Evolutionary conservation across 495 filamentous ascomycete genomes (phyloP).

Genomic region (Friedmanniomyces endolithicus): DNA sequence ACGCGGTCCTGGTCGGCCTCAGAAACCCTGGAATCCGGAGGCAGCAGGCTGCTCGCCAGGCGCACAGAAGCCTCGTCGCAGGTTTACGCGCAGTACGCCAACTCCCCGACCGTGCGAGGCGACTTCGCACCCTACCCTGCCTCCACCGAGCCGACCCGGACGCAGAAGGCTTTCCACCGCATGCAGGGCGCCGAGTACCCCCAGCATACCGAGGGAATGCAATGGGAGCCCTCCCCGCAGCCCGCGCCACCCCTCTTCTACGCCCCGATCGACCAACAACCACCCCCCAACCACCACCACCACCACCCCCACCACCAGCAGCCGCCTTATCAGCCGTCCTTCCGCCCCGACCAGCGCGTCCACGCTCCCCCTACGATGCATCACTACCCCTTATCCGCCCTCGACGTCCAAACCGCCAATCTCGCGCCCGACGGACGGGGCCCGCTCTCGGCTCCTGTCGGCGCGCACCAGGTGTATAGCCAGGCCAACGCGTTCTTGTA

Average conservation of each 20-base stretch:
- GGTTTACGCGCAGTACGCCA: neutral
- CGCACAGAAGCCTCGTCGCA: neutral
- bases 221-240: neutral
- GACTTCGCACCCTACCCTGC: neutral
- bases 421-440: neutral
- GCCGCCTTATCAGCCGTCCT: neutral
- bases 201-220: neutral
- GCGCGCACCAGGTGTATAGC: slow-evolving; percentile 9
- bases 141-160: neutral
- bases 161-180: neutral
- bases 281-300: neutral
- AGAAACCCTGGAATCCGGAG: neutral
- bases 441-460: slow-evolving; percentile 3
- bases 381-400: neutral
- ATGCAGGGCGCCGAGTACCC: neutral
- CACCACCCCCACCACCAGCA: too few relatives aligned
- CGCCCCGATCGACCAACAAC: neutral
- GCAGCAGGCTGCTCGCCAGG: neutral
- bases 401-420: neutral
- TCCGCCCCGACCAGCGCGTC: neutral
- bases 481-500: neutral
- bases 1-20: neutral
- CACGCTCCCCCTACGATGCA: neutral
- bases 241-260: neutral
- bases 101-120: neutral